Evolutionary conservation across 768 basidiomycete genomes (phyloP).

Genomic region (Chalciporus sphaerocephalus): DNA sequence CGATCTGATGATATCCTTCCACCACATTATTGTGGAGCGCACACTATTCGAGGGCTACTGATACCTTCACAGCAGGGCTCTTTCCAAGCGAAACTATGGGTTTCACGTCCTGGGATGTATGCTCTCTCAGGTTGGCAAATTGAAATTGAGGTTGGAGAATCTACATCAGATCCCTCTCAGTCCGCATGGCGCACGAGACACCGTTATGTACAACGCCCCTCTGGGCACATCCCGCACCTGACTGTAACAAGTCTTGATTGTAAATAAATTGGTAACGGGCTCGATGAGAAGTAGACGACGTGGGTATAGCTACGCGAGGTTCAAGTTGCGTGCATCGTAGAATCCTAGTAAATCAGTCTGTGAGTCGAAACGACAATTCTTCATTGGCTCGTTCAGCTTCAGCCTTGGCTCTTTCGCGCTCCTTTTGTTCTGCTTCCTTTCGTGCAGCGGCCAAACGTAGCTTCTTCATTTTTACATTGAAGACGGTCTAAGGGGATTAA

Average conservation of each 20-base stretch:
- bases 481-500: constrained; percentile 49
- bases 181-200: constrained; percentile 34
- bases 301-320: constrained; percentile 13
- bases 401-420: constrained; percentile 27
- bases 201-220: constrained; percentile 39
- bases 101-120: constrained; percentile 61
- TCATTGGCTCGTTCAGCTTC: constrained; percentile 15
- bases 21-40: constrained; percentile 61
- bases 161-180: constrained; percentile 6
- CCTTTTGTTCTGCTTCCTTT: constrained; percentile 42
- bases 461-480: constrained; percentile 71
- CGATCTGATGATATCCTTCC: constrained; percentile 37
- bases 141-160: constrained; percentile 59
- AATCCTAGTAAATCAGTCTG: not conserved
- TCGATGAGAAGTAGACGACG: constrained; percentile 6
- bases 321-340: not conserved
- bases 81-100: constrained; percentile 53
- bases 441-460: constrained; percentile 49
- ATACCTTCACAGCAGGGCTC: constrained; percentile 42
- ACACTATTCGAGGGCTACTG: constrained; percentile 60
- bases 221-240: constrained; percentile 29
- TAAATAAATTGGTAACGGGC: constrained; percentile 5
- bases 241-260: constrained; percentile 27
- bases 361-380: not conserved
- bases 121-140: constrained; percentile 63